Conservation (phyloP, 1,284 basidiomycete species). For the Lentinus polychrous region DNA sequence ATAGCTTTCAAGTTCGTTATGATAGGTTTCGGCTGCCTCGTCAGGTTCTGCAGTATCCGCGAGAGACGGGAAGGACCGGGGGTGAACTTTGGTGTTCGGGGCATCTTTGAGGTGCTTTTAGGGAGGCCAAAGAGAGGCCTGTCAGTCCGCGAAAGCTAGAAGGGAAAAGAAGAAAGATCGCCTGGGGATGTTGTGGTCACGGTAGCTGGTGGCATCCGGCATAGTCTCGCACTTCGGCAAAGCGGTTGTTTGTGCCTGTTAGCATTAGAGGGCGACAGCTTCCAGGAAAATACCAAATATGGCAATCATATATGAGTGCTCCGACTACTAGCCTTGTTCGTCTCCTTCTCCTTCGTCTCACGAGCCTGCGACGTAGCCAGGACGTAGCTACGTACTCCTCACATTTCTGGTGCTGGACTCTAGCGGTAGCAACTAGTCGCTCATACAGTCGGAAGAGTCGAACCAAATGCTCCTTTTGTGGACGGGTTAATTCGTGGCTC, state of each 20-base stretch:
- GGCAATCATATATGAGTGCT: not conserved
- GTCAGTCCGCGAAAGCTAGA: too few species aligned
- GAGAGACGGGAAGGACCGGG: conserved; percentile 52
- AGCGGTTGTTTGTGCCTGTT: not conserved
- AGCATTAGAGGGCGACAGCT: not conserved
- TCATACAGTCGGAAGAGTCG: too few species aligned
- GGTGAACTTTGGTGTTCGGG: conserved; percentile 35
- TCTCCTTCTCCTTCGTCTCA: too few species aligned
- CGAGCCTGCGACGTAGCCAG: too few species aligned
- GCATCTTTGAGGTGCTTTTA: conserved; percentile 23
- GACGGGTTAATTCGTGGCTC: not conserved
- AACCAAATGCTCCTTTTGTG: too few species aligned
- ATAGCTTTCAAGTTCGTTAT: conserved; percentile 45
- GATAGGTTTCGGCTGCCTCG: conserved; percentile 46
- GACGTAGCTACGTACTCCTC: too few species aligned
- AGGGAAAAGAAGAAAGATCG: conserved; percentile 1
- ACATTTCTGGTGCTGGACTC: too few species aligned
- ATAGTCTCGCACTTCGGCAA: not conserved
- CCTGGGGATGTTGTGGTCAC: too few species aligned
- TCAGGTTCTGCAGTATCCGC: conserved; percentile 45
- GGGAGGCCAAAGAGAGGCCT: not conserved
- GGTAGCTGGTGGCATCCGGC: too few species aligned
- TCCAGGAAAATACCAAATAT: not conserved
- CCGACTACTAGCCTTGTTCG: not conserved
- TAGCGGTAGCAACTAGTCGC: too few species aligned